A percentile compares a stretch with the other conserved stretches of the same genome.
Evolutionary conservation across 495 filamentous ascomycete species (phyloP).

Genomic region (Cercophora newfieldiana): DNA sequence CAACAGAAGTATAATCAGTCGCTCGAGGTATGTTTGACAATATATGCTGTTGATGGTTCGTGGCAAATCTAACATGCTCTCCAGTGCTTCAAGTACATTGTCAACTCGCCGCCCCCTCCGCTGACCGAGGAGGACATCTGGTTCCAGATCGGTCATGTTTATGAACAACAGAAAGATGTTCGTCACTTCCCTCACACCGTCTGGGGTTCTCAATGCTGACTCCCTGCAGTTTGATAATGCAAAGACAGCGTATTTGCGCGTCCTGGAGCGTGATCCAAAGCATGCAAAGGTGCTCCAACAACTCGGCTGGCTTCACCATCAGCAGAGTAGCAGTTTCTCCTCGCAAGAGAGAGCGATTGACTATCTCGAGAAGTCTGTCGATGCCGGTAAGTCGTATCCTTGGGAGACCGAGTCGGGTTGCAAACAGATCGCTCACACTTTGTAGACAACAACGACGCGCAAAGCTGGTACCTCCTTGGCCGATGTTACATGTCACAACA

Average conservation of each 20-base stretch:
- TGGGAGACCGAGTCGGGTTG: conserved; percentile 1
- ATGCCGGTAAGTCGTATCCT: conserved; percentile 66
- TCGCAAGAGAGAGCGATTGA: conserved; percentile 97
- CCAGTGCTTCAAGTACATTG: conserved; percentile 98
- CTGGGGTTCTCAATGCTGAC: conserved; percentile 31
- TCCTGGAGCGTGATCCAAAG: conserved; percentile 91
- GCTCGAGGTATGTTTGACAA: conserved; percentile 67
- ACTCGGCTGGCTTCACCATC: conserved; percentile 96
- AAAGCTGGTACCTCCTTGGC: conserved; percentile 98
- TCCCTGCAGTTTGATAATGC: conserved; percentile 78
- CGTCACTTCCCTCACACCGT: conserved; percentile 36
- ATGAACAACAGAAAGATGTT: conserved; percentile 99
- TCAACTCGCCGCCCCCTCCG: conserved; percentile 86
- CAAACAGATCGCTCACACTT: conserved; percentile 37
- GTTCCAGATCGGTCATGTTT: conserved; percentile 99
- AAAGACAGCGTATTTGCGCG: conserved; percentile 86
- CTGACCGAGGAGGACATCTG: conserved; percentile 98
- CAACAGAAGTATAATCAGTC: conserved; percentile 92
- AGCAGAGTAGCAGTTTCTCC: conserved; percentile 82
- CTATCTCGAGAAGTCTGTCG: conserved; percentile 95
- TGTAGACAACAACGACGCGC: conserved; percentile 87
- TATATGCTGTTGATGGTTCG: conserved; percentile 9
- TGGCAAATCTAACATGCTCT: conserved; percentile 25
- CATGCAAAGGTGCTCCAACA: conserved; percentile 99
- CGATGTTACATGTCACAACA: conserved; percentile 99